These are phyloP conservation scores for Acidomyces sp. DNA, from an alignment of 495 filamentous ascomycete genomes.

Conservation along the genomic window DNA sequence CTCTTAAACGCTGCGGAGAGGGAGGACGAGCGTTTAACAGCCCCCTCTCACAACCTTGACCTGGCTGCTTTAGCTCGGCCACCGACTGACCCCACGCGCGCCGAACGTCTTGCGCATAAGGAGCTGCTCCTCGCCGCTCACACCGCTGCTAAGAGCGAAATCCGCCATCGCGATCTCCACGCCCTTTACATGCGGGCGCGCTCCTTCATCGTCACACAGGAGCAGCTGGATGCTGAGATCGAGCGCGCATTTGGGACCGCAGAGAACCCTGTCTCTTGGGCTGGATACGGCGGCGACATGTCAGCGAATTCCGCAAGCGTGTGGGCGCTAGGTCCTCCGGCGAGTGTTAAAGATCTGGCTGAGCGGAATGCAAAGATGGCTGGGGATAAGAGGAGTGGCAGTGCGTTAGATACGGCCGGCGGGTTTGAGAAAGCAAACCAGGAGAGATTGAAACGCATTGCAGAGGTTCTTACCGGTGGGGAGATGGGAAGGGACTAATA, in stretches of 20 bases:
- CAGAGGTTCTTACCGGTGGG: conserved; percentile 55
- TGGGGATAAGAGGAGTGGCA: conserved; percentile 19
- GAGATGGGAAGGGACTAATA: too few species aligned
- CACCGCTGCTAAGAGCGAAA: conserved; percentile 29
- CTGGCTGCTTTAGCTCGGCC: conserved; percentile 17
- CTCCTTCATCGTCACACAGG: conserved; percentile 50
- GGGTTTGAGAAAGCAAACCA: conserved; percentile 32
- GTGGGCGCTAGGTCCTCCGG: conserved; percentile 45
- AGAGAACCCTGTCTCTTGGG: conserved; percentile 32
- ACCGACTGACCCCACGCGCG: conserved; percentile 38
- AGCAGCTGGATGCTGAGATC: conserved; percentile 47
- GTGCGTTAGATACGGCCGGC: conserved; percentile 23
- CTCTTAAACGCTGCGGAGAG: conserved; percentile 39
- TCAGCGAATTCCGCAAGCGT: conserved; percentile 34
- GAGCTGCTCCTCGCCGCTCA: conserved; percentile 29
- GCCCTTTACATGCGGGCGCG: conserved; percentile 52
- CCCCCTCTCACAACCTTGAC: conserved; percentile 15
- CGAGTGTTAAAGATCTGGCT: conserved; percentile 38
- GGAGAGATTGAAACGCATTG: conserved; percentile 49
- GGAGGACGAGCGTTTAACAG: conserved; percentile 50
- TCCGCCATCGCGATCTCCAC: conserved; percentile 40
- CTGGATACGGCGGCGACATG: not conserved
- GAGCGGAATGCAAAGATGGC: too few species aligned
- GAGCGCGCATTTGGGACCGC: conserved; percentile 46
- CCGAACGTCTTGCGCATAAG: conserved; percentile 35